These are phyloP conservation scores for Stagonosporopsis cucurbitacearum DNA, from an alignment of 2,329 filamentous ascomycete species.

Conservation along the genomic window DNA sequence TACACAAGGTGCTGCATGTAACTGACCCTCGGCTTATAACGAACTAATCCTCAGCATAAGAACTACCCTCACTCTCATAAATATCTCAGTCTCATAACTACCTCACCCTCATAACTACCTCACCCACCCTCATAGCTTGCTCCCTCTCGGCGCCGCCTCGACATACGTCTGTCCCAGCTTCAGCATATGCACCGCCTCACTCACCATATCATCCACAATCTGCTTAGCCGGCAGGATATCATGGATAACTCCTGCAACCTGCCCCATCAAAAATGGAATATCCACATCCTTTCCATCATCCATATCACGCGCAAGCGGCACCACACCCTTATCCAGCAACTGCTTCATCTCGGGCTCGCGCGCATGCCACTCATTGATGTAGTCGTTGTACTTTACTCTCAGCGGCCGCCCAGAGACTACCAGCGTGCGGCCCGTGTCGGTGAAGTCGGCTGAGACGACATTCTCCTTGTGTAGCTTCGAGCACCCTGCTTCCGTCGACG, in stretches of 20 bases:
- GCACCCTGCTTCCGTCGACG: conserved; percentile 79
- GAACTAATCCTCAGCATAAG: too few species aligned
- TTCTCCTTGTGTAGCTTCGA: conserved; percentile 82
- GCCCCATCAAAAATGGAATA: conserved; percentile 89
- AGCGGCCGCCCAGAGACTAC: conserved; percentile 83
- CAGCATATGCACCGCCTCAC: conserved; percentile 49
- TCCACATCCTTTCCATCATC: conserved; percentile 84
- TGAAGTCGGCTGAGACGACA: conserved; percentile 79
- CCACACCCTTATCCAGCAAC: conserved; percentile 76
- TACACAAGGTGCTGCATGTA: too few species aligned
- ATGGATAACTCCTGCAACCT: conserved; percentile 80
- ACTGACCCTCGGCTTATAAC: too few species aligned
- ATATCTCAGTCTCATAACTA: too few species aligned
- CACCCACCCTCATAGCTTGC: conserved; percentile 40
- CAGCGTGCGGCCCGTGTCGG: conserved; percentile 81
- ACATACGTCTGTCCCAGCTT: conserved; percentile 47
- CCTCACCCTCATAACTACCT: too few species aligned
- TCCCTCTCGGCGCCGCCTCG: conserved; percentile 22
- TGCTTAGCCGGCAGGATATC: conserved; percentile 80
- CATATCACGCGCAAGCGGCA: conserved; percentile 83
- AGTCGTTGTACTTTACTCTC: conserved; percentile 81
- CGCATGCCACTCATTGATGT: conserved; percentile 80
- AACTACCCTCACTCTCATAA: too few species aligned
- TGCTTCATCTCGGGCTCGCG: conserved; percentile 75
- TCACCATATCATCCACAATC: conserved; percentile 91